A percentile compares a stretch with the other conserved stretches of the same genome.
Conservation (phyloP, 257 asterid species). For the Penstemon barbatus region DNA sequence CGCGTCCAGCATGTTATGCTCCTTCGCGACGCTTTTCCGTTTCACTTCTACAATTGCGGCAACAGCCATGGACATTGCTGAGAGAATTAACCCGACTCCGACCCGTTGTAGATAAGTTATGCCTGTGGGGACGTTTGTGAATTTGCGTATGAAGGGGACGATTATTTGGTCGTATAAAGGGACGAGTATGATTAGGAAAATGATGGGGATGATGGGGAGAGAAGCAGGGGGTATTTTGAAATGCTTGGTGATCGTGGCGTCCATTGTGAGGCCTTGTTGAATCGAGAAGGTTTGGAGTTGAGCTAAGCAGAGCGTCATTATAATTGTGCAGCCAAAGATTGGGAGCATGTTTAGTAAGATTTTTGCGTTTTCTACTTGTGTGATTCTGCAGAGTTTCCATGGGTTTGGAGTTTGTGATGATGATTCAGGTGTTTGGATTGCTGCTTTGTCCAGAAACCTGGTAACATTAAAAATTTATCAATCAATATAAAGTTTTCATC, state of each 20-base stretch:
- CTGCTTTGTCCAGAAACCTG: slow-evolving; percentile 79
- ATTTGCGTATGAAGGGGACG: slow-evolving; percentile 50
- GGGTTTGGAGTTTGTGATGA: slow-evolving; percentile 34
- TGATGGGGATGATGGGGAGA: slow-evolving; percentile 63
- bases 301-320: slow-evolving; percentile 80
- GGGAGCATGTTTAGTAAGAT: slow-evolving; percentile 62
- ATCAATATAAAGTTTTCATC: too few relatives aligned
- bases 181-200: slow-evolving; percentile 47
- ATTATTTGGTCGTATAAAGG: slow-evolving; percentile 59
- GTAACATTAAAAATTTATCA: neutral
- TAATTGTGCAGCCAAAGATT: slow-evolving; percentile 63
- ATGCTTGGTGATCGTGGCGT: slow-evolving; percentile 43
- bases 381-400: slow-evolving; percentile 71
- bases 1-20: slow-evolving; percentile 55
- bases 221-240: slow-evolving; percentile 70
- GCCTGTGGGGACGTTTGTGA: slow-evolving; percentile 71
- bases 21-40: slow-evolving; percentile 52
- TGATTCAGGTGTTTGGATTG: slow-evolving; percentile 40
- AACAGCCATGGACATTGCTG: slow-evolving; percentile 63
- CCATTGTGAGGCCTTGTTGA: slow-evolving; percentile 75
- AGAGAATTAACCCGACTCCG: slow-evolving; percentile 69
- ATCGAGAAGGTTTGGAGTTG: slow-evolving; percentile 82
- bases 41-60: slow-evolving; percentile 67
- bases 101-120: slow-evolving; percentile 71
- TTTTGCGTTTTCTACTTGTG: slow-evolving; percentile 84